These are phyloP conservation scores for Fulvia fulva DNA, from an alignment of 2,329 filamentous ascomycete genomes.

Conservation along the genomic window DNA sequence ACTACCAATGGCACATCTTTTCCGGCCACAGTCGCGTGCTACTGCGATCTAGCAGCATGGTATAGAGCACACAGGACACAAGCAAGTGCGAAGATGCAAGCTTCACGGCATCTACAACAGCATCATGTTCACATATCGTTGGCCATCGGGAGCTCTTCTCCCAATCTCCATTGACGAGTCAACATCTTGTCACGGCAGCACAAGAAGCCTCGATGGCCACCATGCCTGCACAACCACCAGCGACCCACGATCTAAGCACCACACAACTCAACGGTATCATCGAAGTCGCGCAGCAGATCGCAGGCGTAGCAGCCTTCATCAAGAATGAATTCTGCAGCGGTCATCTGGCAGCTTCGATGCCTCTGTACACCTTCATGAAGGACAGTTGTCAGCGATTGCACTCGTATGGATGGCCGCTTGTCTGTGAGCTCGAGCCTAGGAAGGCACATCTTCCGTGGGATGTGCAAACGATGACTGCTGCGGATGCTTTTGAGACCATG, in stretches of 20 bases:
- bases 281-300: conserved; percentile 9
- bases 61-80: neutral
- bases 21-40: neutral
- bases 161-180: neutral
- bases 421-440: neutral
- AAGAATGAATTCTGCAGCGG: conserved; percentile 11
- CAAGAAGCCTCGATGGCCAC: neutral
- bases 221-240: neutral
- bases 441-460: conserved; percentile 9
- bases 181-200: neutral
- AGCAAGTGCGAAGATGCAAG: neutral
- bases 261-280: neutral
- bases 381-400: conserved; percentile 5
- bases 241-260: conserved; percentile 3
- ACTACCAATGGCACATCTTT: neutral
- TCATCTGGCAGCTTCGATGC: conserved; percentile 3
- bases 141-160: neutral
- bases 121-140: neutral
- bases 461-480: conserved; percentile 1
- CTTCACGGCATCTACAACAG: neutral
- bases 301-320: conserved; percentile 12
- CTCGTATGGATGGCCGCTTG: conserved; percentile 10
- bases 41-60: neutral
- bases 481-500: conserved; percentile 12
- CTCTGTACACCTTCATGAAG: conserved; percentile 6